These are phyloP conservation scores for Stephanodiscus minutulus DNA, from an alignment of 108 stramenopile species.

Conservation along the genomic window DNA sequence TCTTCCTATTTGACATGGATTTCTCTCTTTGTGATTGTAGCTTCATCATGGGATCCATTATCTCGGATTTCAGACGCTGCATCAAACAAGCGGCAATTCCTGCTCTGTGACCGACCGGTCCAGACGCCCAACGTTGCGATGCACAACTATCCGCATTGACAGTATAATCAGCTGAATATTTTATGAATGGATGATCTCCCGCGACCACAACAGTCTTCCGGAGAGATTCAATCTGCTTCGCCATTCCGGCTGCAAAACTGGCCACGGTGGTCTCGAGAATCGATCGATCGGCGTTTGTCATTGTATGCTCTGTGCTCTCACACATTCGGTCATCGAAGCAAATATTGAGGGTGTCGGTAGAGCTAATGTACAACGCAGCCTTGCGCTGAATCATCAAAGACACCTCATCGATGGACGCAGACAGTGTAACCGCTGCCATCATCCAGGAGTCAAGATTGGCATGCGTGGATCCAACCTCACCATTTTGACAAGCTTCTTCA, in stretches of 20 bases:
- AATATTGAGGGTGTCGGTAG: conserved; percentile 39
- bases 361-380: conserved; percentile 31
- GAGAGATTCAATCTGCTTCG: conserved; percentile 79
- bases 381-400: conserved; percentile 39
- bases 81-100: conserved; percentile 77
- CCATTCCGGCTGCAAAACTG: conserved; percentile 82
- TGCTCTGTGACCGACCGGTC: conserved; percentile 57
- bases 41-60: conserved; percentile 70
- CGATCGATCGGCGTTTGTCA: conserved; percentile 71
- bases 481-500: neutral
- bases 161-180: conserved; percentile 22
- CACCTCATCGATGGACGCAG: conserved; percentile 48
- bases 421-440: conserved; percentile 41
- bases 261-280: conserved; percentile 80
- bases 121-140: conserved; percentile 38
- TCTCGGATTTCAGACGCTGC: conserved; percentile 57
- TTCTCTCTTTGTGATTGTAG: conserved; percentile 67
- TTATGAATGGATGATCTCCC: conserved; percentile 33
- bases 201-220: conserved; percentile 53
- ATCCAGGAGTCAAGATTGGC: conserved; percentile 40
- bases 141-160: conserved; percentile 13
- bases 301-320: conserved; percentile 23
- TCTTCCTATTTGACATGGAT: conserved; percentile 1
- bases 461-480: neutral
- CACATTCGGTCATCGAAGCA: conserved; percentile 13